Base-by-base conservation (phyloP, 306 rosid species). In the Urtica urens region DNA sequence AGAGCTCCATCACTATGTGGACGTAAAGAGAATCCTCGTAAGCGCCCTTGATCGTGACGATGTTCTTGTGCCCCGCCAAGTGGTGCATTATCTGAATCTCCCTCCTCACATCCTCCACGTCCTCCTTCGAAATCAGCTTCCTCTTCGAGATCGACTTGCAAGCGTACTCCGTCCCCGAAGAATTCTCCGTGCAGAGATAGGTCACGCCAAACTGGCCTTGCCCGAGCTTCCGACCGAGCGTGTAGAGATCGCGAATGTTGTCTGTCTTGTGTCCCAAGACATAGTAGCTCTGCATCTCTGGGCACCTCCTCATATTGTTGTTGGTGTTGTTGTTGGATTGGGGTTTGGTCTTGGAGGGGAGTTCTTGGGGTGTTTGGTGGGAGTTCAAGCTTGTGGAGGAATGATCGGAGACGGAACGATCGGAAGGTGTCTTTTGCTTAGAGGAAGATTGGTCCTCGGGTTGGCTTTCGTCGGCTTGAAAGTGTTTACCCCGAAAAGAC, bases 61-160 rank as follows among this genome's bases (percentile, higher is more conserved):
- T 82, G 68, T 82, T 82, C 63, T 67, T 82, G 68, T 86, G 96
- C 68, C 96, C 96, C 3, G 96, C 78, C 67, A 86, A 79, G 68
- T 86, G 96, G 65, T 86, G 96, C 96, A 86, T 82, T 59, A 86
- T 86, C 81, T 86, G 96, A 74, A 86, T 86, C 60, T 86, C 96
- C 70, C 96, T 72, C 63, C 96, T 64, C 21, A 86, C 96, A 43
- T 86, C 96, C 45, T 86, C 94, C 1, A 86, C 75, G 24, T 86
- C 96, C 66, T 86, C 96, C 64, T 57, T 77, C 60, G 96, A 86
- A 57, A 86, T 86, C 74, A 86, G 65, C 75, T 82, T 86, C 69
- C 94, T 68, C 81, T 86, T 86, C 55, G 96, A 82, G 60, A 86
- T 86, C 43, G 96, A 86, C 66, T 86, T 86, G 49, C 96, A 82